Percentiles rank a stretch among this genome's conserved stretches.
Conservation (phyloP, 208 protist species). For the Acanthamoeba castellanii region DNA sequence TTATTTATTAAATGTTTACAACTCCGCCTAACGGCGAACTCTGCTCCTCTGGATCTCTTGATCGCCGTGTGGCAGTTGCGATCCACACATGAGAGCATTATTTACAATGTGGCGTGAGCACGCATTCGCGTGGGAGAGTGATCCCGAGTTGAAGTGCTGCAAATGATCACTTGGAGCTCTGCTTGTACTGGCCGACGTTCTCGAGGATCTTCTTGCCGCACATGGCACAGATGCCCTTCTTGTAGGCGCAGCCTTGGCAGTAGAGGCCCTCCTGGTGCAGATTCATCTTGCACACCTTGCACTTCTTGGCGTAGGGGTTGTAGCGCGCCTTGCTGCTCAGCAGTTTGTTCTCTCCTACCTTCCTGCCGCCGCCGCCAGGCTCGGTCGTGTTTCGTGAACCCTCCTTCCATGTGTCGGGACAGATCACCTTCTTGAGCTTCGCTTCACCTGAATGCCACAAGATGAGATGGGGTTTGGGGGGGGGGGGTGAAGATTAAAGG, state of each 20-base stretch:
- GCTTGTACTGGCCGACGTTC: slow-evolving; percentile 39
- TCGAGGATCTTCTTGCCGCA: slow-evolving; percentile 74
- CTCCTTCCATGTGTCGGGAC: slow-evolving; percentile 67
- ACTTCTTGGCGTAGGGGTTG: slow-evolving; percentile 72
- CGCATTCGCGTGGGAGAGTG: too few species aligned
- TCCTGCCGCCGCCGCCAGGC: slow-evolving; percentile 1
- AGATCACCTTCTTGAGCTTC: slow-evolving; percentile 50
- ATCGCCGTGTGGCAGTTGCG: too few species aligned
- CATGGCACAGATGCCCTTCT: slow-evolving; percentile 73
- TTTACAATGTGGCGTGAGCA: too few species aligned
- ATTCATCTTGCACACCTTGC: slow-evolving; percentile 55
- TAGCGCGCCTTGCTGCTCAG: slow-evolving; percentile 41
- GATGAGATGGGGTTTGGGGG: background rate
- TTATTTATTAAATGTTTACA: too few species aligned
- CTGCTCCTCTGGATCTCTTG: too few species aligned
- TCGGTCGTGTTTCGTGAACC: slow-evolving; percentile 62
- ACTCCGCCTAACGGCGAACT: too few species aligned
- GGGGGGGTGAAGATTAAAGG: background rate
- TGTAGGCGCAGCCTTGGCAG: slow-evolving; percentile 72
- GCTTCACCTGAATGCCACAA: background rate
- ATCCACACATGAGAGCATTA: too few species aligned
- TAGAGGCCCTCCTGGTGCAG: slow-evolving; percentile 49
- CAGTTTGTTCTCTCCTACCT: slow-evolving; percentile 57
- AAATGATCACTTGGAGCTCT: slow-evolving; percentile 43
- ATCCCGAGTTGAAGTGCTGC: too few species aligned